Percentiles rank a stretch among this genome's conserved stretches.
Evolutionary conservation across 768 basidiomycete species (phyloP).

Genomic region (Tylopilus balloui): DNA sequence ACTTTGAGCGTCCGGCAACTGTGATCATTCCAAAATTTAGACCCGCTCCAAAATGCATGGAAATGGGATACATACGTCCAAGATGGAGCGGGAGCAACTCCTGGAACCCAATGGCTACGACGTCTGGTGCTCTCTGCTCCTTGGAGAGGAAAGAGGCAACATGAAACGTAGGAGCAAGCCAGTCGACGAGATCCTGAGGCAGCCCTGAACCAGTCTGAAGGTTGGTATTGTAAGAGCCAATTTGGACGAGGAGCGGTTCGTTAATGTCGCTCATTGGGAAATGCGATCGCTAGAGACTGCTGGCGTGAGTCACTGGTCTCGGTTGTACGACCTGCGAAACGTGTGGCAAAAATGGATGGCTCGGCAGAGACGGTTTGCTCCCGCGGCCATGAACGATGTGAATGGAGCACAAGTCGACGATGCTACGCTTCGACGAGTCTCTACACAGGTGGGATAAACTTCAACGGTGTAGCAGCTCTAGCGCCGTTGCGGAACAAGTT

Average conservation of each 20-base stretch:
- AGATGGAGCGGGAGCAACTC: slow-evolving; percentile 89
- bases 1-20: slow-evolving; percentile 77
- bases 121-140: slow-evolving; percentile 66
- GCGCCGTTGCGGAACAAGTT: background rate
- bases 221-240: slow-evolving; percentile 90
- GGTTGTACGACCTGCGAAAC: background rate
- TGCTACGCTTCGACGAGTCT: no score
- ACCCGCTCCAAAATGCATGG: background rate
- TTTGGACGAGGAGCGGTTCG: slow-evolving; percentile 57
- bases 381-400: background rate
- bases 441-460: background rate
- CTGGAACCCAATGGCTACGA: slow-evolving; percentile 90
- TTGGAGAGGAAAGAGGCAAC: slow-evolving; percentile 69
- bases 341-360: background rate
- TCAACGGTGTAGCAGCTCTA: no score
- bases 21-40: slow-evolving; percentile 12
- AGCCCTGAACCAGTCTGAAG: slow-evolving; percentile 70
- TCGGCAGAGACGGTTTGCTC: background rate
- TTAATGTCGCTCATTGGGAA: slow-evolving; percentile 16
- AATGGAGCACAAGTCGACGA: no score
- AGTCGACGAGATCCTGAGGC: slow-evolving; percentile 86
- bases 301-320: background rate
- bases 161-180: slow-evolving; percentile 80
- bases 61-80: slow-evolving; percentile 55
- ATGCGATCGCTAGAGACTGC: background rate